These are phyloP conservation scores for Xylariaceae sp. DNA, from an alignment of 2,329 filamentous ascomycete species.

Conservation along the genomic window DNA sequence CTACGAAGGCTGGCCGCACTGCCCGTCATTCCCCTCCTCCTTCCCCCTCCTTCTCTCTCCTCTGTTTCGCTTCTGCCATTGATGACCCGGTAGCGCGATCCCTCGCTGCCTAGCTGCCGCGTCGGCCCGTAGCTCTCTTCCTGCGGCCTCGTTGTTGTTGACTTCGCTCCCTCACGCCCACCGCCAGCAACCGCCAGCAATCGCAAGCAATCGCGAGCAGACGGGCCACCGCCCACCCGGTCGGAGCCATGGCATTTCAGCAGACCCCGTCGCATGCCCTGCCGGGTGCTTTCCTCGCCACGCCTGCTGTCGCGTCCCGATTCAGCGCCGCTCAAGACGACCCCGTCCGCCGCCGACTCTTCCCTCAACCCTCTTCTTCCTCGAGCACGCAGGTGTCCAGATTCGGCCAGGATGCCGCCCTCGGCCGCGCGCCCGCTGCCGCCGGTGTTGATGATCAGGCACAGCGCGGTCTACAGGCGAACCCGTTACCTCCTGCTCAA, in stretches of 20 bases:
- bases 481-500: conserved; percentile 26
- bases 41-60: neutral
- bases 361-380: conserved; percentile 22
- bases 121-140: conserved; percentile 14
- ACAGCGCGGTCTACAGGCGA: conserved; percentile 19
- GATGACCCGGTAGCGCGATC: conserved; percentile 22
- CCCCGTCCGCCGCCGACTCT: conserved; percentile 45
- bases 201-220: too few relatives aligned
- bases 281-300: conserved; percentile 69
- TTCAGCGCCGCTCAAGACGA: conserved; percentile 35
- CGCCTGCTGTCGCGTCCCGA: conserved; percentile 54
- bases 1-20: neutral
- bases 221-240: neutral
- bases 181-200: neutral
- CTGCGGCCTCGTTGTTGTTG: too few relatives aligned
- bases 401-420: conserved; percentile 10
- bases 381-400: conserved; percentile 9
- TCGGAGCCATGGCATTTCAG: conserved; percentile 43
- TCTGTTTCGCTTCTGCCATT: conserved; percentile 15
- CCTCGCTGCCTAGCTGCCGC: conserved; percentile 18
- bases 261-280: conserved; percentile 61
- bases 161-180: conserved; percentile 3
- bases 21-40: conserved; percentile 2
- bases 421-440: conserved; percentile 12
- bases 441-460: conserved; percentile 14